Conservation (phyloP, 1,139 yeast genomes). For the Taiozyma sp. region DNA sequence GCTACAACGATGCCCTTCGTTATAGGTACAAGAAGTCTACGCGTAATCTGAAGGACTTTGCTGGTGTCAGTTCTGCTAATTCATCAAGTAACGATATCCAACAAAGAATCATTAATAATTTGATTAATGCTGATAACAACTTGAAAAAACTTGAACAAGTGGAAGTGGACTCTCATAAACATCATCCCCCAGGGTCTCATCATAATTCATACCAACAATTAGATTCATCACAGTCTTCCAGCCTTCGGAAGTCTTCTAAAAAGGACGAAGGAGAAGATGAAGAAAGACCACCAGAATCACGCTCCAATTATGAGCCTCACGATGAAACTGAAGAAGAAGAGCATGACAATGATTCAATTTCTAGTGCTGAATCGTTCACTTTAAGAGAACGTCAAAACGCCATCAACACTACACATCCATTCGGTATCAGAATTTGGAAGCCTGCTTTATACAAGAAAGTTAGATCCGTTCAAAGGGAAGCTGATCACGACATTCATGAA, state of each 20-base stretch:
- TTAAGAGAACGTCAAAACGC: slow-evolving; percentile 93
- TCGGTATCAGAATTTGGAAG: slow-evolving; percentile 97
- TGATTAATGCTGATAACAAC: slow-evolving; percentile 23
- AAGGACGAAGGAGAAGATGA: slow-evolving; percentile 5
- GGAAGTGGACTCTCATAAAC: slow-evolving; percentile 19
- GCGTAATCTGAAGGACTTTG: slow-evolving; percentile 13
- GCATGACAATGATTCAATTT: slow-evolving; percentile 36
- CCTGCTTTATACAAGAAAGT: slow-evolving; percentile 93
- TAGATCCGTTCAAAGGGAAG: slow-evolving; percentile 87
- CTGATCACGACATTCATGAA: slow-evolving; percentile 92
- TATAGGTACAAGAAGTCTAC: slow-evolving; percentile 31
- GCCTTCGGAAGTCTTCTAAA: not conserved
- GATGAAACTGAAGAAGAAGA: slow-evolving; percentile 15
- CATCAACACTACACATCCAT: slow-evolving; percentile 94
- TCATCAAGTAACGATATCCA: slow-evolving; percentile 1
- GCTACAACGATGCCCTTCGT: slow-evolving; percentile 62
- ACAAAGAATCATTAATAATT: slow-evolving; percentile 12
- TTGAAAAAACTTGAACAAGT: slow-evolving; percentile 19
- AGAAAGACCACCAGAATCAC: slow-evolving; percentile 13
- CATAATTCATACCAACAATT: slow-evolving; percentile 6
- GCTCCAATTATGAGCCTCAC: slow-evolving; percentile 6
- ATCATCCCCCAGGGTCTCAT: slow-evolving; percentile 4
- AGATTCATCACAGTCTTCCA: not conserved
- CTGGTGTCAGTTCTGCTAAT: slow-evolving; percentile 2
- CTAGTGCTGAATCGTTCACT: slow-evolving; percentile 79